Base-by-base conservation (phyloP, 768 basidiomycete species). In the Amanita pallidorosea region DNA sequence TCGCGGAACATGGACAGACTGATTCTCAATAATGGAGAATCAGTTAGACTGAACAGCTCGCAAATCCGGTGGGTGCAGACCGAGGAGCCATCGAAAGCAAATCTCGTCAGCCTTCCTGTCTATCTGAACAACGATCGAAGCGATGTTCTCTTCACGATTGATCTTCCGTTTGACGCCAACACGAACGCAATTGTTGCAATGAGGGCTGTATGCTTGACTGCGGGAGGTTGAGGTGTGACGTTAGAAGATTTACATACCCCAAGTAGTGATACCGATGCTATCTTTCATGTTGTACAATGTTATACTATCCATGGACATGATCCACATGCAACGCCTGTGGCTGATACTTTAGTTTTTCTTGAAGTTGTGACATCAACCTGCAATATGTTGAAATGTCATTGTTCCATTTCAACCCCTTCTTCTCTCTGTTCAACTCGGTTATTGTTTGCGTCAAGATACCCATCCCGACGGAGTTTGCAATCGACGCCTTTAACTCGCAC, bases 41-140 rank as follows among this genome's bases (percentile, higher is more conserved):
- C 81, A n/a, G 80, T 88, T 37, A 72, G 85, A 37, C 70, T 95
- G 43, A 78, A 79, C 47, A 76, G 90, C 20, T 94, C 88, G 7
- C 90, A 92, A 62, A 71, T 97, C 40, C 78, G 84, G 46, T 97
- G 94, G 94, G 79, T 86, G 2, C 86, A 90, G 61, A 63, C 66
- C 7, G 69, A 74, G 35, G 74, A 73, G 33, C 58, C 64, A 5
- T 48, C 67, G 15, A 60, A 61, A 33, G 61, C 61, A 31, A 68
- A 67, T 47, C 57, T 79, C 50, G 87, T 94, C 60, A 87, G 83
- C 56, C 70, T 98, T 18, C 95, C 94, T 0, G 88, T 96, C 40
- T 98, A 96, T 65, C 77, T 97, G 62, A 96, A 97, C 66, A 73
- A 76, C 56, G 87, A 91, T 67, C 79, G 94, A 46, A 86, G 81